phyloP scores from a whole-genome alignment of 352 stramenopile species.

The Globisporangium alternatum region DNA sequence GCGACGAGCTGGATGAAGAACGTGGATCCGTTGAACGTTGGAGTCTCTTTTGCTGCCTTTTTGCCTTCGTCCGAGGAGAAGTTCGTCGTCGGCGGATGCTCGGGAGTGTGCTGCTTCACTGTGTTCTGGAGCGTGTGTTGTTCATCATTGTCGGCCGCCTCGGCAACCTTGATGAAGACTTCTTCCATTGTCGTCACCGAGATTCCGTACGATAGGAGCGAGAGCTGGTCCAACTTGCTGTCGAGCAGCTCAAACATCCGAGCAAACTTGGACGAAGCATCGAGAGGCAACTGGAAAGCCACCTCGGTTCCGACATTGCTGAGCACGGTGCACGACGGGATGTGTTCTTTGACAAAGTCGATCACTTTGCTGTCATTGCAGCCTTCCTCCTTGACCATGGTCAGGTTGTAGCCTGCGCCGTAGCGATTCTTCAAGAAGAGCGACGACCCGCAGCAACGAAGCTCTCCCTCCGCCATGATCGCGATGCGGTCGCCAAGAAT shows the following conservation, averaged over 20 bases:
- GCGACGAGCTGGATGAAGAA: constrained; percentile 81
- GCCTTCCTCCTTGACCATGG: constrained; percentile 30
- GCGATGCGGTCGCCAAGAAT: constrained; percentile 75
- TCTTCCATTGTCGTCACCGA: constrained; percentile 91
- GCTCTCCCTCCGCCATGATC: constrained; percentile 71
- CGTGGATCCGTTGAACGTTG: constrained; percentile 6
- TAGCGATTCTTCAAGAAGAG: constrained; percentile 75
- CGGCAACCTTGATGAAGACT: constrained; percentile 89
- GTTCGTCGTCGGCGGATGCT: constrained; percentile 19
- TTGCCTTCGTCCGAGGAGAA: constrained; percentile 24
- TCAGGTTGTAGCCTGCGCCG: constrained; percentile 41
- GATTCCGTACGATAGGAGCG: constrained; percentile 63
- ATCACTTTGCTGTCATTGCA: constrained; percentile 34
- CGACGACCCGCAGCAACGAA: constrained; percentile 50
- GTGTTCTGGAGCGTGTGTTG: constrained; percentile 42
- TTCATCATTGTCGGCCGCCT: constrained; percentile 43
- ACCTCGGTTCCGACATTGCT: constrained; percentile 83
- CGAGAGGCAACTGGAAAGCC: constrained; percentile 69
- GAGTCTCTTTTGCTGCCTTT: not conserved
- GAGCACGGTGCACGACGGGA: constrained; percentile 53
- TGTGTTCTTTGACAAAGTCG: constrained; percentile 30
- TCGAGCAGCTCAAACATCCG: constrained; percentile 76
- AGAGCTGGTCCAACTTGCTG: constrained; percentile 28
- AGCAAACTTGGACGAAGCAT: constrained; percentile 50
- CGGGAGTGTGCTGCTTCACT: constrained; percentile 7